A percentile compares a stretch with the other conserved stretches of the same genome.
phyloP scores from a whole-genome alignment of 1,139 yeast species.

The Eremothecium cymbalariae region DNA sequence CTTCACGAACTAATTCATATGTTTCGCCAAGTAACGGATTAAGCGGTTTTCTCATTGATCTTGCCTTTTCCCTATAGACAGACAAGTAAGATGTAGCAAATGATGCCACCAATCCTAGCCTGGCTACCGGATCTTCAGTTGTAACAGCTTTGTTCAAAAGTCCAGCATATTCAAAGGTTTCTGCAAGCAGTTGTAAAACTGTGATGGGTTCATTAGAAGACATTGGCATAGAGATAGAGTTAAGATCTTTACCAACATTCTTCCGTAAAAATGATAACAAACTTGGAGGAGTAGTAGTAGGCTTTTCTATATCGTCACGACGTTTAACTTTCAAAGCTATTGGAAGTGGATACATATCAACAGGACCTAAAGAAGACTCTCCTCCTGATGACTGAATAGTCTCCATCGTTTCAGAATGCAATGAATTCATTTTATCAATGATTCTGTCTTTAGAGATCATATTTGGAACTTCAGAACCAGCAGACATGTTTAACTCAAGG shows the following conservation, averaged over 20 bases:
- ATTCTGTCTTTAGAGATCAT: too few relatives aligned
- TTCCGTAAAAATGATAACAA: slow-evolving; percentile 71
- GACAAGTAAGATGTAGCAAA: slow-evolving; percentile 76
- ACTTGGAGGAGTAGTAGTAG: slow-evolving; percentile 71
- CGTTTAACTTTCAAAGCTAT: slow-evolving; percentile 39
- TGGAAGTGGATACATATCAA: slow-evolving; percentile 59
- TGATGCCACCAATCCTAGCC: slow-evolving; percentile 58
- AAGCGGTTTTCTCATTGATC: slow-evolving; percentile 81
- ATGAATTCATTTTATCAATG: too few relatives aligned
- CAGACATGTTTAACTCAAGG: too few relatives aligned
- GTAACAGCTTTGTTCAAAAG: slow-evolving; percentile 55
- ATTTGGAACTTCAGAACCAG: too few relatives aligned
- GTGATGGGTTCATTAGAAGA: slow-evolving; percentile 88
- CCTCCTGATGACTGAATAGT: neutral
- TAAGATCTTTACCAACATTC: slow-evolving; percentile 84
- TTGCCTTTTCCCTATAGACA: slow-evolving; percentile 59
- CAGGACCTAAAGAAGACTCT: slow-evolving; percentile 15
- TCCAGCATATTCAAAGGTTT: slow-evolving; percentile 66
- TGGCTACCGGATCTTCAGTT: slow-evolving; percentile 46
- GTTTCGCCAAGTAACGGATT: slow-evolving; percentile 89
- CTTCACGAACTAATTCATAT: slow-evolving; percentile 74
- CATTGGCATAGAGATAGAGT: slow-evolving; percentile 89
- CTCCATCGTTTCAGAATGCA: neutral
- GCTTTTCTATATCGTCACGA: slow-evolving; percentile 51
- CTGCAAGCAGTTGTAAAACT: slow-evolving; percentile 70